Base-by-base conservation (phyloP, 768 basidiomycete genomes). In the Paxillus ammoniavirescens region DNA sequence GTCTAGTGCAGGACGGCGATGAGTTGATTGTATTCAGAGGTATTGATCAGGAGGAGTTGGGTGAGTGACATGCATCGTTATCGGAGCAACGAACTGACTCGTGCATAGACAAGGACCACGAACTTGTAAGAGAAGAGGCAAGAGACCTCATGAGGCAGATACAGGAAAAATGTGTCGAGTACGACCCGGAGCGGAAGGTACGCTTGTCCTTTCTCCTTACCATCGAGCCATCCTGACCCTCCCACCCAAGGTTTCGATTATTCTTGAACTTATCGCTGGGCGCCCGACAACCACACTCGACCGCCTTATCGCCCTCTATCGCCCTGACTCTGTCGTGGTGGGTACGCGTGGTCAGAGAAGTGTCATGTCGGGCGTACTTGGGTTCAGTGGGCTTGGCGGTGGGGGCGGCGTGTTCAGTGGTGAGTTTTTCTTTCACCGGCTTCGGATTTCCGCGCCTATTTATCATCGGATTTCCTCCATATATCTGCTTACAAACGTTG, bases 261-360 rank as follows among this genome's bases (percentile, higher is more conserved):
- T 97, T 47, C 84, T 98, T 40, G 96, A 98, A 74, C 94, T 89
- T 66, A 90, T 98, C 46, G 91, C 94, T 0, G 97, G 96, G 31
- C 87, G 86, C 52, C 83, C 96, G 5, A 91, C 93, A 1, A 84
- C 89, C 47, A 91, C 91, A 9, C 86, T 98, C 50, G 92, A 98
- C 65, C 87, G 95, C 48, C 82, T 95, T 55, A 94, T 96, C 58
- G 90, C 92, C 0, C 80, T 97, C 7, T 94, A 96, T 64, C 87
- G 90, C 35, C 93, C 93, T 5, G 93, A 96, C 68, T 88, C 91
- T 0, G 79, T 99, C 49, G 87, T 99, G 13, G 96, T 98, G 28
- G 96, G 97, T 17, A 93, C 91, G 8, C 81, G 90, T 14, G 96
- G 93, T 0, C 77, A 82, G 55, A 74, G 80, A 42, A 75, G 78